Conservation (phyloP, 768 basidiomycete species). For the Lentinula sp. region DNA sequence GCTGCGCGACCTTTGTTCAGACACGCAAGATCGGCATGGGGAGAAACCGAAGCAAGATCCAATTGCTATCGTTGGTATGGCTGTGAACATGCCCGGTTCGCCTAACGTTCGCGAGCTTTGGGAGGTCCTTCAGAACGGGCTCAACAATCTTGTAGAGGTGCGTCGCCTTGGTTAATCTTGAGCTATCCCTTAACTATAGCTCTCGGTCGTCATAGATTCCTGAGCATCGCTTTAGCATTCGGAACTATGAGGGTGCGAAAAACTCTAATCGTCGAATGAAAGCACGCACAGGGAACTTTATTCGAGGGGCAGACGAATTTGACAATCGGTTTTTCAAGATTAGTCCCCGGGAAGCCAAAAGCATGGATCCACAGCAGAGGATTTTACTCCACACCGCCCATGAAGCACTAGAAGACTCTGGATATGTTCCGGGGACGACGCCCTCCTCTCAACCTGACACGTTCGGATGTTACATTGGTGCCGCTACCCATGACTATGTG, state of each 20-base stretch:
- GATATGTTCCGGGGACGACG: conserved; percentile 59
- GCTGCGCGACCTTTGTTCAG: background rate
- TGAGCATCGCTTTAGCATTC: conserved; percentile 44
- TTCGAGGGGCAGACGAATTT: conserved; percentile 50
- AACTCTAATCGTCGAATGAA: conserved; percentile 37
- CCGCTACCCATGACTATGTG: conserved; percentile 62
- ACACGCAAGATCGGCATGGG: background rate
- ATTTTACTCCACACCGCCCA: conserved; percentile 61
- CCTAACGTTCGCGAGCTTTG: conserved; percentile 42
- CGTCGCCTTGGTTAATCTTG: conserved; percentile 2
- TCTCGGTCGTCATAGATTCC: conserved; percentile 45
- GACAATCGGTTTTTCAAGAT: conserved; percentile 70
- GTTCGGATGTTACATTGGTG: conserved; percentile 66
- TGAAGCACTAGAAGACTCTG: conserved; percentile 64
- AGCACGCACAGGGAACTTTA: conserved; percentile 57
- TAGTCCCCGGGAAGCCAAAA: conserved; percentile 66
- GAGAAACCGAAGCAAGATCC: conserved; percentile 32
- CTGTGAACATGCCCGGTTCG: conserved; percentile 54
- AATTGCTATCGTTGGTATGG: conserved; percentile 72
- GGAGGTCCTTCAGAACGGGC: conserved; percentile 50
- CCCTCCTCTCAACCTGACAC: conserved; percentile 42
- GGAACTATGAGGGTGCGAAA: conserved; percentile 27
- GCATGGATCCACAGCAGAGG: conserved; percentile 76
- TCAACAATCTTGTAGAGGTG: conserved; percentile 54
- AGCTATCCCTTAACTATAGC: background rate